Conservation (phyloP, 2,329 filamentous ascomycete genomes). For the Didymellaceae sp. region DNA sequence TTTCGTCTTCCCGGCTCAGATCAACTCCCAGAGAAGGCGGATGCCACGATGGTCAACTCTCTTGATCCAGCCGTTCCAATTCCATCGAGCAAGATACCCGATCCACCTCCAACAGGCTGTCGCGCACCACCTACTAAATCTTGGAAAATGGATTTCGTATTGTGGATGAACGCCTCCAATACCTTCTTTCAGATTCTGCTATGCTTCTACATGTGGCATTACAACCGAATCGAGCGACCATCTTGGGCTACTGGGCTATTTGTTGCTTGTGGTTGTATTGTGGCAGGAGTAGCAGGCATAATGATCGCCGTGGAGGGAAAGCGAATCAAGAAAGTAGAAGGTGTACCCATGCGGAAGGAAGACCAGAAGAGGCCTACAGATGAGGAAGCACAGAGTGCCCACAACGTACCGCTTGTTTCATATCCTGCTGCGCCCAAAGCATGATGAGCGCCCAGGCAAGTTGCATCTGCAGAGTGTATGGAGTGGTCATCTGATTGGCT, state of each 20-base stretch:
- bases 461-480: conserved; percentile 8
- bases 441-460: conserved; percentile 29
- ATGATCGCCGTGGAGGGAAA: conserved; percentile 75
- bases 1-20: conserved; percentile 72
- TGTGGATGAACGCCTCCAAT: conserved; percentile 81
- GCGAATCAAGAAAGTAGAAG: conserved; percentile 48
- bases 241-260: conserved; percentile 82
- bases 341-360: conserved; percentile 41
- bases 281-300: conserved; percentile 71
- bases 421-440: conserved; percentile 28
- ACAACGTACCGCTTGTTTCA: conserved; percentile 27
- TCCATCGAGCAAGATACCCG: conserved; percentile 68
- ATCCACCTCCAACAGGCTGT: conserved; percentile 72
- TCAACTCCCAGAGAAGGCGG: conserved; percentile 53
- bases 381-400: conserved; percentile 29
- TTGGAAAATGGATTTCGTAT: conserved; percentile 81
- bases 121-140: conserved; percentile 70
- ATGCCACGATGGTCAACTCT: conserved; percentile 34
- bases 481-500: conserved; percentile 15
- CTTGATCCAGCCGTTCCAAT: conserved; percentile 64
- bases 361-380: conserved; percentile 29
- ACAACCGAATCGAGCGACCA: conserved; percentile 75
- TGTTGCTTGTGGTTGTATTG: conserved; percentile 74
- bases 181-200: conserved; percentile 78
- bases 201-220: conserved; percentile 82